A percentile compares a stretch with the other conserved stretches of the same genome.
phyloP scores from a whole-genome alignment of 2,329 filamentous ascomycete genomes.

The Escovopsis sp. region DNA sequence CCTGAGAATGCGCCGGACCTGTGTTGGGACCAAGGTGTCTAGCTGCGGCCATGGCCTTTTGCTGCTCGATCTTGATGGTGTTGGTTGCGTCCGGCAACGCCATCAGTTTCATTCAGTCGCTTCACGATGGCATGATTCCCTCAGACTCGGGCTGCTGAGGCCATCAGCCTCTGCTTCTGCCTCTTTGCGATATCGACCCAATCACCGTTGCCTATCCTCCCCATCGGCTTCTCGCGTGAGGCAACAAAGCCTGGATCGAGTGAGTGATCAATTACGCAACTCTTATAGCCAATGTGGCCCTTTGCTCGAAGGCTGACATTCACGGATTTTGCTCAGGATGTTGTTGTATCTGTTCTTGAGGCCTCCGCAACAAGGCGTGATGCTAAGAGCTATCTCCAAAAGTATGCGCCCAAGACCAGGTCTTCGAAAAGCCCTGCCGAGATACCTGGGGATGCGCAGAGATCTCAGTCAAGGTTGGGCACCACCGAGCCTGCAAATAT shows the following conservation, averaged over 20 bases:
- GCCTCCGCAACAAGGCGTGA: conserved; percentile 87
- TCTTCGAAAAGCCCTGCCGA: conserved; percentile 14
- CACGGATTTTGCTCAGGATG: conserved; percentile 40
- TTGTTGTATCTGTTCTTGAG: conserved; percentile 73
- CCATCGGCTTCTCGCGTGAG: conserved; percentile 16
- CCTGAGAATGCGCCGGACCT: conserved; percentile 25
- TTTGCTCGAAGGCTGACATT: not conserved
- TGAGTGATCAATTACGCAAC: conserved; percentile 6
- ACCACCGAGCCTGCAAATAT: conserved; percentile 35
- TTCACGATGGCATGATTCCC: not conserved
- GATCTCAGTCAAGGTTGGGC: conserved; percentile 4
- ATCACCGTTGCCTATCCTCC: conserved; percentile 15
- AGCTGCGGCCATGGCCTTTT: conserved; percentile 12
- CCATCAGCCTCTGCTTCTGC: not conserved
- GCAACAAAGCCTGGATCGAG: conserved; percentile 19
- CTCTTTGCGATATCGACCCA: conserved; percentile 4
- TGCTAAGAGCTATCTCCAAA: conserved; percentile 79
- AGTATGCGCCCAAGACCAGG: conserved; percentile 37
- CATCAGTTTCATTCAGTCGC: not conserved
- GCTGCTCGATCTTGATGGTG: not conserved
- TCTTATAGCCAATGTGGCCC: not conserved
- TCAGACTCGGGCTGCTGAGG: not conserved
- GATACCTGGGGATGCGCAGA: conserved; percentile 20
- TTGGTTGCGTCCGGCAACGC: not conserved
- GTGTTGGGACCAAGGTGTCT: conserved; percentile 25